These are phyloP conservation scores for Ganoderma sinense DNA, from an alignment of 1,284 basidiomycete genomes.

Conservation along the genomic window DNA sequence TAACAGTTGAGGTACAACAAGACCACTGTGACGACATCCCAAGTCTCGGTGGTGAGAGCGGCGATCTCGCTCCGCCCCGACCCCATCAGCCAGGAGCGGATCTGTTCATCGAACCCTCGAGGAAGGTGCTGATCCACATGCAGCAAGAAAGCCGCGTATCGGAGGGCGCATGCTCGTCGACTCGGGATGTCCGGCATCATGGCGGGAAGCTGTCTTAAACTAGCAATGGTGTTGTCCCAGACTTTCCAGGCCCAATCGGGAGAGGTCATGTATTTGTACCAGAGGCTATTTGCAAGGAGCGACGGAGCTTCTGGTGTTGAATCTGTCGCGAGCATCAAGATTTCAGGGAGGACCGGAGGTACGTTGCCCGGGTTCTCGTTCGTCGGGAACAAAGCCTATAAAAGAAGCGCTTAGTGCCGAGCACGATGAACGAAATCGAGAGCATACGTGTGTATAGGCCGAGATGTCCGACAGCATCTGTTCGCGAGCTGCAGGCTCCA, in stretches of 20 bases:
- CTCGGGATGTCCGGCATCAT: constrained; percentile 56
- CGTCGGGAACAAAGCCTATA: constrained; percentile 53
- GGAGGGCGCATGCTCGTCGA: constrained; percentile 59
- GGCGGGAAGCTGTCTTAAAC: constrained; percentile 67
- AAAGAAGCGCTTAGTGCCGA: background rate
- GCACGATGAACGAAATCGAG: background rate
- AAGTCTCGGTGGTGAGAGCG: constrained; percentile 62
- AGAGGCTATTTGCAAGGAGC: constrained; percentile 74
- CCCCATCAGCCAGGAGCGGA: constrained; percentile 73
- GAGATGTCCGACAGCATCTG: constrained; percentile 65
- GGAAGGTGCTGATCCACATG: constrained; percentile 80
- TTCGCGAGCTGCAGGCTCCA: constrained; percentile 61
- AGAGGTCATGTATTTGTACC: constrained; percentile 80
- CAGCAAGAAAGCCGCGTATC: constrained; percentile 73
- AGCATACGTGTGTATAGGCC: constrained; percentile 63
- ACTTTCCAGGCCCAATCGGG: constrained; percentile 79
- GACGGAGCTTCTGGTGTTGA: constrained; percentile 64
- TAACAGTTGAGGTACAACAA: constrained; percentile 71
- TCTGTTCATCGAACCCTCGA: constrained; percentile 69
- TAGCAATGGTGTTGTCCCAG: constrained; percentile 81
- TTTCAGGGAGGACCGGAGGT: constrained; percentile 70
- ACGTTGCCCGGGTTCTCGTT: constrained; percentile 57
- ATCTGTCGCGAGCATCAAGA: constrained; percentile 67
- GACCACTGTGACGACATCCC: constrained; percentile 70
- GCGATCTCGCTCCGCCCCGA: constrained; percentile 67